These are phyloP conservation scores for Verticillium dahliae DNA, from an alignment of 2,329 filamentous ascomycete species.

Conservation along the genomic window DNA sequence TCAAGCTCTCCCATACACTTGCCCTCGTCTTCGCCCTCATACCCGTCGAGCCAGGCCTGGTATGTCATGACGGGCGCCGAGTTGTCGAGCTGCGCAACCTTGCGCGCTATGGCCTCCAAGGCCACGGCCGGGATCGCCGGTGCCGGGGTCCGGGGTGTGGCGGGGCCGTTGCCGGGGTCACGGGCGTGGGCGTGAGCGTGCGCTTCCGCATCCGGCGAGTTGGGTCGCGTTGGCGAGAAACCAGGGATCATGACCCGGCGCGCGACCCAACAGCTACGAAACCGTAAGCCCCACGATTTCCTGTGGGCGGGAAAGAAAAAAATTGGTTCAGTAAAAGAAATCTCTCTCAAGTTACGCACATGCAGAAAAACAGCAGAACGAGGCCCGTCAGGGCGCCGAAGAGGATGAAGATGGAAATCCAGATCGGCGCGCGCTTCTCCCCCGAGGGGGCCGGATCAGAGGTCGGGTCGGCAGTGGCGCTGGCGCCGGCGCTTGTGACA, in stretches of 20 bases:
- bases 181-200: not conserved
- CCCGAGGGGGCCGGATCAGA: not conserved
- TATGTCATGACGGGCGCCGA: not conserved
- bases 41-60: not conserved
- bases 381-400: constrained; percentile 1
- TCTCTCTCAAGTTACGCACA: not conserved
- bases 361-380: not conserved
- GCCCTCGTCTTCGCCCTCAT: not conserved
- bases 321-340: too few relatives aligned
- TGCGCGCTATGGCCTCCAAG: not conserved
- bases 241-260: not conserved
- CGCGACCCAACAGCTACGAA: not conserved
- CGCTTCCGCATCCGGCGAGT: not conserved
- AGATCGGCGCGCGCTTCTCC: not conserved
- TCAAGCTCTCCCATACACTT: not conserved
- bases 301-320: not conserved
- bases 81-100: constrained; percentile 1
- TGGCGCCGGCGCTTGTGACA: not conserved
- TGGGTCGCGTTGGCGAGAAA: not conserved
- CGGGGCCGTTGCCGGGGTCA: not conserved
- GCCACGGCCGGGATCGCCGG: not conserved
- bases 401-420: constrained; percentile 3
- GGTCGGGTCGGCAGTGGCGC: not conserved
- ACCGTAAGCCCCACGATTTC: not conserved
- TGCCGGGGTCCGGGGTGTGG: not conserved